Evolutionary conservation across 1,284 basidiomycete genomes (phyloP).

Genomic region (Sanguinoderma infundibulare): DNA sequence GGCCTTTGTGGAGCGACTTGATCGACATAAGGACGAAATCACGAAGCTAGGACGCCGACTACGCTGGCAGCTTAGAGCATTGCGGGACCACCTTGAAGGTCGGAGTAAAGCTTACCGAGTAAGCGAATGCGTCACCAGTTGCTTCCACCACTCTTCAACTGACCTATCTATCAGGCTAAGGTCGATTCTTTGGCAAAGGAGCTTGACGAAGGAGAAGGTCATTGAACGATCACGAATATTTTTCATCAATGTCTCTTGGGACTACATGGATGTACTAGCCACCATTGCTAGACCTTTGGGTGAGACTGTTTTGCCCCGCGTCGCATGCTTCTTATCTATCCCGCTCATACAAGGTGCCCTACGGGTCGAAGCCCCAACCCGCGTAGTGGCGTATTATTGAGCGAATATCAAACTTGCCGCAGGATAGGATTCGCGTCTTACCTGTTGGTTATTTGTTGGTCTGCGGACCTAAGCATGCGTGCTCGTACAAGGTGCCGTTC

Average conservation of each 20-base stretch:
- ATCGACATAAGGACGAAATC: constrained; percentile 56
- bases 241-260: constrained; percentile 4
- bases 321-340: neutral
- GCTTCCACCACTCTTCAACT: neutral
- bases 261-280: constrained; percentile 12
- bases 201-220: constrained; percentile 63
- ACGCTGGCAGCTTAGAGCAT: constrained; percentile 72
- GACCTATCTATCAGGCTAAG: constrained; percentile 54
- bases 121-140: neutral
- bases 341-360: constrained; percentile 84
- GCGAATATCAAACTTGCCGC: constrained; percentile 46
- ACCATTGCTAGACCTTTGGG: constrained; percentile 10
- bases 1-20: constrained; percentile 65
- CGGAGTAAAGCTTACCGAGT: constrained; percentile 68
- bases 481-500: constrained; percentile 32
- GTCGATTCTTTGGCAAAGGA: constrained; percentile 61
- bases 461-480: neutral
- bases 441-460: neutral
- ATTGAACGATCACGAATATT: constrained; percentile 36
- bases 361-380: constrained; percentile 66
- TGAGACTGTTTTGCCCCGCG: neutral
- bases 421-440: neutral
- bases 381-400: constrained; percentile 80
- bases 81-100: constrained; percentile 67
- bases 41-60: constrained; percentile 55